Percentiles rank a stretch among this genome's conserved stretches.
phyloP scores from a whole-genome alignment of 2,329 filamentous ascomycete genomes.

The Arthrinium phaeospermum region DNA sequence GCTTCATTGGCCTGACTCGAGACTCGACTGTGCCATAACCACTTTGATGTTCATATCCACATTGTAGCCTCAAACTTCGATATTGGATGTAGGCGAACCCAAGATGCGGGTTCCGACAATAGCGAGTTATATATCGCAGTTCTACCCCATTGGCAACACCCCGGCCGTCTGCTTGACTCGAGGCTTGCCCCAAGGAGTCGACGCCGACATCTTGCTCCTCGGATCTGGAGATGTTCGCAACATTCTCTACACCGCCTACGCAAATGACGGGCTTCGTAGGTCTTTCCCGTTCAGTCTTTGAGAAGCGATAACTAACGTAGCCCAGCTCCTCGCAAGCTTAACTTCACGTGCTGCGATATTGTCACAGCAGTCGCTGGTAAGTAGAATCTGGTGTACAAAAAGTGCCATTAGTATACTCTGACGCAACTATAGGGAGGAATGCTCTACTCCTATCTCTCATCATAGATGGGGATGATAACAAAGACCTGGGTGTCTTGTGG shows the following conservation, averaged over 20 bases:
- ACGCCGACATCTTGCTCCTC: slow-evolving; percentile 57
- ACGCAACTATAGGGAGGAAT: slow-evolving; percentile 54
- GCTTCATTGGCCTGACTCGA: too few species aligned
- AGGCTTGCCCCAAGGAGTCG: slow-evolving; percentile 53
- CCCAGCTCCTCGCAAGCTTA: slow-evolving; percentile 48
- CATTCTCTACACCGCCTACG: slow-evolving; percentile 59
- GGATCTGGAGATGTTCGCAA: slow-evolving; percentile 63
- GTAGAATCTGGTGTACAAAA: slow-evolving; percentile 22
- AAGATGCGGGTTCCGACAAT: slow-evolving; percentile 18
- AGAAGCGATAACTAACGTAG: slow-evolving; percentile 30
- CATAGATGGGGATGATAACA: slow-evolving; percentile 43
- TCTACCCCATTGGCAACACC: slow-evolving; percentile 52
- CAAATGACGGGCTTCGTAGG: slow-evolving; percentile 46
- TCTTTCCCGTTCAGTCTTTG: not conserved
- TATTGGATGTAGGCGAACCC: not conserved
- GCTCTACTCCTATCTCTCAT: slow-evolving; percentile 57
- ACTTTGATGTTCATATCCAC: too few species aligned
- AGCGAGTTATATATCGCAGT: slow-evolving; percentile 20
- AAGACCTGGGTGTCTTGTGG: slow-evolving; percentile 48
- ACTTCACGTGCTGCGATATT: slow-evolving; percentile 63
- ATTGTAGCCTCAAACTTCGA: not conserved
- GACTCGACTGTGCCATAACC: too few species aligned
- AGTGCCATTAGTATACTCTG: slow-evolving; percentile 20
- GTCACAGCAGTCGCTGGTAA: slow-evolving; percentile 56
- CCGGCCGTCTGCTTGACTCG: slow-evolving; percentile 56